Evolutionary conservation across 768 basidiomycete species (phyloP), one percentile per base, ranked within the genome.

Genomic region (Lentinula aciculospora): DNA sequence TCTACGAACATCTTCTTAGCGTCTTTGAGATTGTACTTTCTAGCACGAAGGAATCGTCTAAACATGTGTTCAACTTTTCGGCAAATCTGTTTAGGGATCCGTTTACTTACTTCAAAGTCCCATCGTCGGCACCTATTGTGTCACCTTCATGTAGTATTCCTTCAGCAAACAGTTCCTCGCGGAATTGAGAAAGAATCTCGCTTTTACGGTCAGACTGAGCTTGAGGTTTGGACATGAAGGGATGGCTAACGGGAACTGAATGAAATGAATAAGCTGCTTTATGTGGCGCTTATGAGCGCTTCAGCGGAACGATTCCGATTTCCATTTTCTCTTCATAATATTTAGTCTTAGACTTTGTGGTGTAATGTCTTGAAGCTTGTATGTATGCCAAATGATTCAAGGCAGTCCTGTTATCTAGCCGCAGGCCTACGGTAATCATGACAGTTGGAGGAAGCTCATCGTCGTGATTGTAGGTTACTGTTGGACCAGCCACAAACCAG

Each of bases 31-130:
- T 83, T 77, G 63, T 82, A 89, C 60, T 82, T 82, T 2, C 88
- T 83, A 9, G 88, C 88, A 34, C 84, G 81, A n/a, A 91, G 69
- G 64, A 89, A 91, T n/a, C 88, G 82, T 56, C 88, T 90, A 61
- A 39, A 34, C 32, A 49, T 19, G 37, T 59, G 17, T 45, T 39
- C 19, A 34, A 12, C 40, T n/a, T n/a, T n/a, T n/a, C n/a, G n/a
- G n/a, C n/a, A n/a, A 42, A 31, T 17, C 12, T 1, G 21, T 6
- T 40, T 6, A 15, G 51, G 32, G 42, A 62, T 83, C 68, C 57
- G 84, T 86, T 85, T 65, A 62, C 83, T 69, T 58, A 84, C 87
- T 86, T 66, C 13, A 89, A 66, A 8, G 85, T 86, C 55, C 74
- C 72, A 61, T 80, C 76, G 58, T 80, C 83, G 2, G 84, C 82